Conservation (phyloP, 495 filamentous ascomycete genomes). For the Aspergillus heteromorphus region DNA sequence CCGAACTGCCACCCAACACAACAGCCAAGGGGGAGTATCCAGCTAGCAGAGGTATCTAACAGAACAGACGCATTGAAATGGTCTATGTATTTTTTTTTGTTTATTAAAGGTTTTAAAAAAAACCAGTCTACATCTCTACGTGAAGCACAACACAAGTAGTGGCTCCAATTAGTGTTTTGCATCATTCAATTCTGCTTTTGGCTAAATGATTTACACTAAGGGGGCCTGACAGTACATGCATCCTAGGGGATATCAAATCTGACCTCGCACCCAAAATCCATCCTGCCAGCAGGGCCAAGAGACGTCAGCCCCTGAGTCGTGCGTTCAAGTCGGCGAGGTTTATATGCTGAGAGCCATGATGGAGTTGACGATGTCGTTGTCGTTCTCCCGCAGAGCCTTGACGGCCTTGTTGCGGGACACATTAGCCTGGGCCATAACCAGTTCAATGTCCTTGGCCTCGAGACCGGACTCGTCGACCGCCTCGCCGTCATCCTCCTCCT, state of each 20-base stretch:
- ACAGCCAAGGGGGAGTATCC: conserved; percentile 4
- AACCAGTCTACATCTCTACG: not conserved
- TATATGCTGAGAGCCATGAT: conserved; percentile 99
- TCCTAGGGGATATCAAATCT: conserved; percentile 24
- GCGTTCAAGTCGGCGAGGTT: conserved; percentile 18
- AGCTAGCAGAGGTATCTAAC: not conserved
- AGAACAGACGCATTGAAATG: not conserved
- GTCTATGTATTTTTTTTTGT: not conserved
- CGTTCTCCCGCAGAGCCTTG: conserved; percentile 97
- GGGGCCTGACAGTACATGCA: conserved; percentile 19
- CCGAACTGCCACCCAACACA: conserved; percentile 22
- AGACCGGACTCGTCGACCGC: conserved; percentile 90
- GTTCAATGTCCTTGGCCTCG: conserved; percentile 97
- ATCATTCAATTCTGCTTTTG: conserved; percentile 33
- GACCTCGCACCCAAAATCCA: conserved; percentile 30
- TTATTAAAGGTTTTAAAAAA: no score
- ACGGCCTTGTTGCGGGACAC: conserved; percentile 97
- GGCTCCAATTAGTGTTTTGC: conserved; percentile 9
- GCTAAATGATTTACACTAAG: conserved; percentile 42
- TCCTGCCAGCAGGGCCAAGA: conserved; percentile 18
- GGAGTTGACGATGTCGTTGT: conserved; percentile 99
- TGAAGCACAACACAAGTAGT: not conserved
- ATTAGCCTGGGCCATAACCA: conserved; percentile 96
- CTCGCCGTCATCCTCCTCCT: conserved; percentile 91
- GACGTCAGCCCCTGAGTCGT: conserved; percentile 19